Percentiles rank a stretch among this genome's conserved stretches.
phyloP scores from a whole-genome alignment of 176 grass and related monocot species.

The Tillandsia fasciculata region DNA sequence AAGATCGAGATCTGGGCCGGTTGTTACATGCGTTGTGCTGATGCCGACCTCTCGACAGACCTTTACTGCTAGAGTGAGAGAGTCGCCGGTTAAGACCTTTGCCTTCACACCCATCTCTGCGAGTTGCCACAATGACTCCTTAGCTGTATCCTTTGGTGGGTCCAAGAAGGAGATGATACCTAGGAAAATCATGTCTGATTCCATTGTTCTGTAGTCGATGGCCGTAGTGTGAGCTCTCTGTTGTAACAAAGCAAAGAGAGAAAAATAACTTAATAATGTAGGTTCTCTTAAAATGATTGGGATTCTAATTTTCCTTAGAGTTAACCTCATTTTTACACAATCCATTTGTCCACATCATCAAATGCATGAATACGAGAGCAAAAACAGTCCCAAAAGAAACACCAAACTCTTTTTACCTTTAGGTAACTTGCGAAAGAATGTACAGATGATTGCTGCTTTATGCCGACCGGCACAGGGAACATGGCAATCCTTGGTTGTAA shows the following conservation, averaged over 20 bases:
- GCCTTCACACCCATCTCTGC: slow-evolving; percentile 30
- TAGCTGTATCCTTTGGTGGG: slow-evolving; percentile 35
- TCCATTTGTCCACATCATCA: no score
- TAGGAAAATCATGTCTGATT: slow-evolving; percentile 37
- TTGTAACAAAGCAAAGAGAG: neutral
- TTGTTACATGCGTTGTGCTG: slow-evolving; percentile 26
- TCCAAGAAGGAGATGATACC: slow-evolving; percentile 37
- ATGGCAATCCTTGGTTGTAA: no score
- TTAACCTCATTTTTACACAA: neutral
- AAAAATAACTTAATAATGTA: neutral
- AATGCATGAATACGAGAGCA: no score
- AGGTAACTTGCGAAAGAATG: no score
- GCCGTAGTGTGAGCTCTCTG: slow-evolving; percentile 9
- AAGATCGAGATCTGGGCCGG: slow-evolving; percentile 23
- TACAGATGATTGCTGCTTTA: no score
- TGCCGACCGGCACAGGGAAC: no score
- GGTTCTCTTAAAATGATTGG: no score
- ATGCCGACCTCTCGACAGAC: slow-evolving; percentile 40
- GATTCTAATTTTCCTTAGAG: neutral
- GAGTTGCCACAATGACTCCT: slow-evolving; percentile 28
- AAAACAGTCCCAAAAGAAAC: no score
- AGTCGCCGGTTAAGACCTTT: slow-evolving; percentile 40
- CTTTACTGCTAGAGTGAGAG: slow-evolving; percentile 27
- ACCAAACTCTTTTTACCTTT: no score
- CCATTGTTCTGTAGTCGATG: slow-evolving; percentile 9